These are phyloP conservation scores for Curvularia sp. DNA, from an alignment of 2,329 filamentous ascomycete genomes.

Conservation along the genomic window DNA sequence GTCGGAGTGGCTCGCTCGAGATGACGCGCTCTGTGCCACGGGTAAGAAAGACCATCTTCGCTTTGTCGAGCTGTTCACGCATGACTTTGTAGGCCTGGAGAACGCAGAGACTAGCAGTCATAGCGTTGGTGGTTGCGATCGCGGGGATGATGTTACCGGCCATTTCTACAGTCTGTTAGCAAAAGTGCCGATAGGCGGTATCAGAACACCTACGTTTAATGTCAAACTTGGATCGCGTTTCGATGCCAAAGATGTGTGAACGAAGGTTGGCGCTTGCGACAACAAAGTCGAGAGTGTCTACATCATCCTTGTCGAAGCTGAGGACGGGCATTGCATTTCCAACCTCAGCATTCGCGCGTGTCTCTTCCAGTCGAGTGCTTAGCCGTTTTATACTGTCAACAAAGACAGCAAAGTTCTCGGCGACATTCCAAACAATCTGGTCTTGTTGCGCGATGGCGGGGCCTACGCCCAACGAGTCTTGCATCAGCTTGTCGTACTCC, in stretches of 20 bases:
- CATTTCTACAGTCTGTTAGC: slow-evolving; percentile 69
- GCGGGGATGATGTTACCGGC: slow-evolving; percentile 98
- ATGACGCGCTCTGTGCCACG: slow-evolving; percentile 66
- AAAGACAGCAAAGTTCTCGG: slow-evolving; percentile 87
- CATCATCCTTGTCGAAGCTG: slow-evolving; percentile 95
- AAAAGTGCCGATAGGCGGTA: neutral
- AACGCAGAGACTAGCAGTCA: slow-evolving; percentile 91
- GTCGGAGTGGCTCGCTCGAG: slow-evolving; percentile 61
- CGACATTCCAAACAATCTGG: slow-evolving; percentile 79
- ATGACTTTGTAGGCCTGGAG: slow-evolving; percentile 92
- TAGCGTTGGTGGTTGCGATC: slow-evolving; percentile 97
- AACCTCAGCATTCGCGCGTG: slow-evolving; percentile 64
- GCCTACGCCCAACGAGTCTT: slow-evolving; percentile 60
- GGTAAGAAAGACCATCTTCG: slow-evolving; percentile 86
- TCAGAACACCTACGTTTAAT: slow-evolving; percentile 70
- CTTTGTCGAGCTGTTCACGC: slow-evolving; percentile 68
- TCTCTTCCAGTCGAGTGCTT: slow-evolving; percentile 72
- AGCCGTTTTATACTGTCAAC: slow-evolving; percentile 81
- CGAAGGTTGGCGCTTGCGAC: slow-evolving; percentile 88
- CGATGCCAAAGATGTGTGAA: slow-evolving; percentile 87
- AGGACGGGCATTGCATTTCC: slow-evolving; percentile 65
- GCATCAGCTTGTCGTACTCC: slow-evolving; percentile 68
- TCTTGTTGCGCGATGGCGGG: slow-evolving; percentile 67
- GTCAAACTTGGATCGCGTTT: slow-evolving; percentile 88
- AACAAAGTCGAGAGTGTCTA: slow-evolving; percentile 94